These are phyloP conservation scores for Aspergillus nomiae DNA, from an alignment of 2,329 filamentous ascomycete genomes.

Conservation along the genomic window DNA sequence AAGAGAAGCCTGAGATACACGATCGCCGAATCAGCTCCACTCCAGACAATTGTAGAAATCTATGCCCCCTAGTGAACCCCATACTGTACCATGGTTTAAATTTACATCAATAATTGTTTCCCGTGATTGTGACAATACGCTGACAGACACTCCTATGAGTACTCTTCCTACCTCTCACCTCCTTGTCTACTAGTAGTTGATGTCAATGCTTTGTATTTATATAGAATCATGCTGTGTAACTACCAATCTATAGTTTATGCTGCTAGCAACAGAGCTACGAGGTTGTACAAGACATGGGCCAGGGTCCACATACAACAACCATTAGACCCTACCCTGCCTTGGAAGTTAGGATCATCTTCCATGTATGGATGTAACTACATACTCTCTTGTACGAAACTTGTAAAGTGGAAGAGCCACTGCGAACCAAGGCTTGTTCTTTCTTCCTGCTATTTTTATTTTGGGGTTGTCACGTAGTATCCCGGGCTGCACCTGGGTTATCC, in stretches of 20 bases:
- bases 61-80: not conserved
- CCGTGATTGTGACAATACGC: not conserved
- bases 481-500: not conserved
- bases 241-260: slow-evolving; percentile 15
- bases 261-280: not conserved
- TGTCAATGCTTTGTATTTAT: not conserved
- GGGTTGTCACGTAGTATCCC: not conserved
- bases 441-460: not conserved
- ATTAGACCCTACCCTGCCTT: not conserved
- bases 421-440: not conserved
- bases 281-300: not conserved
- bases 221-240: slow-evolving; percentile 16
- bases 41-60: not conserved
- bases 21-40: slow-evolving; percentile 12
- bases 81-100: slow-evolving; percentile 10
- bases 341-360: not conserved
- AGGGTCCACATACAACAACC: not conserved
- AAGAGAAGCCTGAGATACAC: slow-evolving; percentile 4
- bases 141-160: not conserved
- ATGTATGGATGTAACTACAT: not conserved
- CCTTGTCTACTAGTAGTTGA: not conserved
- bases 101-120: slow-evolving; percentile 3
- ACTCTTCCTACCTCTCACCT: not conserved
- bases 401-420: not conserved
- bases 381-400: not conserved